These are phyloP conservation scores for Pichia sp. DNA, from an alignment of 1,139 yeast genomes.

Conservation along the genomic window DNA sequence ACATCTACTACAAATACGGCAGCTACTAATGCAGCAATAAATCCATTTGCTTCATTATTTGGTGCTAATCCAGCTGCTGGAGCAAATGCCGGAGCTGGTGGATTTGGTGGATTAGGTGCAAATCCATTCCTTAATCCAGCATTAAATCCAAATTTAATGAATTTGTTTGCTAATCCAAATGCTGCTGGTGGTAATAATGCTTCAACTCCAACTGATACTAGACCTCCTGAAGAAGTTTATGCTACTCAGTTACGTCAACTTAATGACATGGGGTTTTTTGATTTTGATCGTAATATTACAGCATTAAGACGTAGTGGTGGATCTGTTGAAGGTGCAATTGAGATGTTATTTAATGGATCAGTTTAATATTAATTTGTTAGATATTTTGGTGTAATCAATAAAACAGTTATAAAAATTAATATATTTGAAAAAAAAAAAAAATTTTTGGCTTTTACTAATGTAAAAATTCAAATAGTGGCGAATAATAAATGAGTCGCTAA, in stretches of 20 bases:
- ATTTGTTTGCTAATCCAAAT: slow-evolving; percentile 35
- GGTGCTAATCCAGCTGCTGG: slow-evolving; percentile 40
- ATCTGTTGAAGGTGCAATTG: slow-evolving; percentile 94
- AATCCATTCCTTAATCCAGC: slow-evolving; percentile 34
- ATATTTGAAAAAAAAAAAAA: too few relatives aligned
- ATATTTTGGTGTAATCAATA: too few relatives aligned
- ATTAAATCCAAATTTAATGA: slow-evolving; percentile 24
- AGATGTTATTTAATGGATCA: slow-evolving; percentile 65
- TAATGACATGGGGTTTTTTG: slow-evolving; percentile 94
- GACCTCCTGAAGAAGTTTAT: slow-evolving; percentile 96
- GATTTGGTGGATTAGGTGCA: slow-evolving; percentile 23
- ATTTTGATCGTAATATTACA: slow-evolving; percentile 83
- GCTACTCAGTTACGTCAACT: slow-evolving; percentile 86
- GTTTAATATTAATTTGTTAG: slow-evolving; percentile 14
- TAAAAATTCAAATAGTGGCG: too few relatives aligned
- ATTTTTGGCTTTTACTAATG: too few relatives aligned
- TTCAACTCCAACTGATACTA: slow-evolving; percentile 48
- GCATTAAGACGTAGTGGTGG: slow-evolving; percentile 96
- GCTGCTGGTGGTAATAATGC: slow-evolving; percentile 18
- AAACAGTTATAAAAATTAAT: too few relatives aligned
- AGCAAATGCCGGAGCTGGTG: slow-evolving; percentile 25
- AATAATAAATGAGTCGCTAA: too few relatives aligned
- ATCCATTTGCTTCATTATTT: slow-evolving; percentile 17
- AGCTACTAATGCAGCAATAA: slow-evolving; percentile 11
- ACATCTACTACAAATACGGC: slow-evolving; percentile 10